Base-by-base conservation (phyloP, 441 rosid species). In the Erodium moschatum region DNA sequence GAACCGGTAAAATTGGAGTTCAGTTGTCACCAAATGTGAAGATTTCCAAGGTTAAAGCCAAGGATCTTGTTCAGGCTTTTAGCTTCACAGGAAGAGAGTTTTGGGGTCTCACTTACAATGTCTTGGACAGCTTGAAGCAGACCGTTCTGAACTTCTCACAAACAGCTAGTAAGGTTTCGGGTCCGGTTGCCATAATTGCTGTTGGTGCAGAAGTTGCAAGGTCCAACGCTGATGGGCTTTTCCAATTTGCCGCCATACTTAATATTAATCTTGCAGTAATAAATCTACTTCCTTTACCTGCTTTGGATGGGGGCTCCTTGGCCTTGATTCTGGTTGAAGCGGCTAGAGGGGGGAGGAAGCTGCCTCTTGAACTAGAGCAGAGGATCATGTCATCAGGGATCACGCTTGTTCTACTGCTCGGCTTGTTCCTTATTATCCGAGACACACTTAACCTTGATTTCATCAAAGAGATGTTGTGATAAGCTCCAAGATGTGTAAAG, bases 151-250 rank as follows among this genome's bases (percentile, higher is more conserved):
- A 90, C 84, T 93, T 93, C 79, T 90, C 98, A 0, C 91, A 93
- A 73, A 74, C 95, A 5, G 97, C 98, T 2, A 81, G 96, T 80
- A 86, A 89, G 76, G 90, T 93, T 29, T 85, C 98, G 0, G 98
- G 98, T 75, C 98, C 98, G 0, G 93, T 90, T 1, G 98, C 98
- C 1, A 93, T 93, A 35, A 93, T 93, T 56, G 97, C 97, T 38
- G 98, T 93, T 13, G 98, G 98, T 54, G 97, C 97, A 0, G 96
- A 93, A 82, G 98, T 93, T 15, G 98, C 98, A 13, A 86, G 91
- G 83, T 90, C 98, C 11, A 93, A 88, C 54, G 72, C 77, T 6
- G 97, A 89, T 10, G 98, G 97, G 8, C 91, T 93, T 4, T 93
- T 81, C 70, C 97, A 93, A 73, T 93, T 93, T 75, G 98, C 98